Evolutionary conservation across 257 asterid genomes (phyloP).

Genomic region (Rauvolfia tetraphylla): DNA sequence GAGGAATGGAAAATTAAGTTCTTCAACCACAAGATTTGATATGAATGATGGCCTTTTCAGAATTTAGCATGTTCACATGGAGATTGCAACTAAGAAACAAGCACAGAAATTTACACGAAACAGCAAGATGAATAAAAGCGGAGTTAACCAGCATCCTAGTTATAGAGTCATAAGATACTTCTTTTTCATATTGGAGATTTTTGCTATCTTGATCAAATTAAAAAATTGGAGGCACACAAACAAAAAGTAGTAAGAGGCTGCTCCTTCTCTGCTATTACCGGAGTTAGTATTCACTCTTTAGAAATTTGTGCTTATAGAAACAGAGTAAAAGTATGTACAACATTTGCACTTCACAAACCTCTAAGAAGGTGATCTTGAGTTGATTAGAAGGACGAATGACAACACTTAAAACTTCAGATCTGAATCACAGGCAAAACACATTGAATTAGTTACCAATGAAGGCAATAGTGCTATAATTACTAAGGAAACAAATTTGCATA

Average conservation of each 20-base stretch:
- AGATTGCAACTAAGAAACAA: not conserved
- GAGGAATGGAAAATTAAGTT: not conserved
- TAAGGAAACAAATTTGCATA: not conserved
- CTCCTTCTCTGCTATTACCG: not conserved
- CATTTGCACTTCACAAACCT: constrained; percentile 50
- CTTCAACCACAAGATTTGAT: not conserved
- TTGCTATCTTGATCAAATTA: not conserved
- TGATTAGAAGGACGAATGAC: constrained; percentile 72
- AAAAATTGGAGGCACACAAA: not conserved
- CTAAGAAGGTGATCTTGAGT: constrained; percentile 93
- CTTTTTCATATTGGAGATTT: not conserved
- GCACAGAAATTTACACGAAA: not conserved
- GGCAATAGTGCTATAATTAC: not conserved
- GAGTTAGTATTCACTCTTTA: not conserved
- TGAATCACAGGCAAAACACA: constrained; percentile 35
- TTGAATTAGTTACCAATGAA: not conserved
- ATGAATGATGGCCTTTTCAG: not conserved
- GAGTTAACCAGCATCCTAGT: not conserved
- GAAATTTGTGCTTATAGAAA: not conserved
- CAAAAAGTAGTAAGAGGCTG: not conserved
- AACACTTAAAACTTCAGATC: constrained; percentile 86
- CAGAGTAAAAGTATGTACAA: not conserved
- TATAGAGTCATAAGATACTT: not conserved
- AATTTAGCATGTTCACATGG: not conserved
- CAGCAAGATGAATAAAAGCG: not conserved